A percentile compares a stretch with the other conserved stretches of the same genome.
phyloP scores from a whole-genome alignment of 106 monocot species.

The Dioscorea zingiberensis region DNA sequence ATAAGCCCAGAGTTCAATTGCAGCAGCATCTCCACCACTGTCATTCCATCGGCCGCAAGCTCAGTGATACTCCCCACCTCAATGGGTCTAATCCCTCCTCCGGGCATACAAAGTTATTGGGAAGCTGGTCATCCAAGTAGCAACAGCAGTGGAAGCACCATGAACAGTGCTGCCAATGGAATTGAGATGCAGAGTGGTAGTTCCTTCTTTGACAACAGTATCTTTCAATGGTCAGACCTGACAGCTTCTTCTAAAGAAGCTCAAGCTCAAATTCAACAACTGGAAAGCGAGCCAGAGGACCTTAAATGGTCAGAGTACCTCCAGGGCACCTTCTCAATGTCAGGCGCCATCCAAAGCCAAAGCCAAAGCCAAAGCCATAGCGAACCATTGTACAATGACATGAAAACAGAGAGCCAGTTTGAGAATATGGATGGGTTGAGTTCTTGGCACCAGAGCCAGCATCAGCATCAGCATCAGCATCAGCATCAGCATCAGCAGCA shows the following conservation, averaged over 20 bases:
- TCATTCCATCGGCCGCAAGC: conserved; percentile 17
- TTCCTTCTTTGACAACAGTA: conserved; percentile 37
- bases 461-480: no score
- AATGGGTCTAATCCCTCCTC: conserved; percentile 22
- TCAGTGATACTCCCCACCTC: conserved; percentile 13
- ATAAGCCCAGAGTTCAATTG: conserved; percentile 26
- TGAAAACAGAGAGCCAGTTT: conserved; percentile 49
- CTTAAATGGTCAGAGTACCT: conserved; percentile 85
- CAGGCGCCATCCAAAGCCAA: conserved; percentile 19
- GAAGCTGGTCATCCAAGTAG: conserved; percentile 23
- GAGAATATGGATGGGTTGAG: conserved; percentile 20
- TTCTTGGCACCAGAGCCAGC: conserved; percentile 37
- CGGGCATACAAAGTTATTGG: conserved; percentile 14
- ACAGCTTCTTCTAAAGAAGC: conserved; percentile 28
- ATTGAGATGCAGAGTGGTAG: conserved; percentile 28
- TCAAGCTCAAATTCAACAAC: conserved; percentile 7
- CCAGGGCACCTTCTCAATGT: conserved; percentile 32
- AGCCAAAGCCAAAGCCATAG: no score
- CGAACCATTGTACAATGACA: conserved; percentile 12
- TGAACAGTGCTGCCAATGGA: conserved; percentile 19
- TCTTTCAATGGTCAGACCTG: conserved; percentile 52
- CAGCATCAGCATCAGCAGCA: no score
- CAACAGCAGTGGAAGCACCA: conserved; percentile 34
- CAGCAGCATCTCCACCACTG: conserved; percentile 1
- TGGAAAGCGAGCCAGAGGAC: conserved; percentile 46